Evolutionary conservation across 345 rosid genomes (phyloP).

Genomic region (Kernera saxatilis): DNA sequence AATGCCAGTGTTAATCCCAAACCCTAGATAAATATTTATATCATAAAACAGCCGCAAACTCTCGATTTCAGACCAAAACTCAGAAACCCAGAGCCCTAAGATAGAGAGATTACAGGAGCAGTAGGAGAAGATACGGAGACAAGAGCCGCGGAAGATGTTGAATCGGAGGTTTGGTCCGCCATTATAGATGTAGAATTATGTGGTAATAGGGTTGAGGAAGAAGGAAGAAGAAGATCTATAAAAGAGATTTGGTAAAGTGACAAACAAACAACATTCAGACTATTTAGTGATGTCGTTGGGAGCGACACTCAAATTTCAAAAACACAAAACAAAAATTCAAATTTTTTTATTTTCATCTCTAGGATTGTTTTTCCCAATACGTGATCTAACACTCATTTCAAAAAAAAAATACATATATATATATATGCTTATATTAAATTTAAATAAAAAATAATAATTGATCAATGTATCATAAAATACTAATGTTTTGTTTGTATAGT

Average conservation of each 20-base stretch:
- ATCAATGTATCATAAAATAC: too few species aligned
- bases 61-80: neutral
- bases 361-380: neutral
- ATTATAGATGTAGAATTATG: constrained; percentile 20
- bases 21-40: neutral
- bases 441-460: too few species aligned
- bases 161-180: constrained; percentile 55
- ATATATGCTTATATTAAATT: too few species aligned
- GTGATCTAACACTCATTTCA: too few species aligned
- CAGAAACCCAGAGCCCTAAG: neutral
- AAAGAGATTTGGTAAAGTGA: constrained; percentile 29
- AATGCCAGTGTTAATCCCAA: neutral
- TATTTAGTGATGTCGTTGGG: constrained; percentile 20
- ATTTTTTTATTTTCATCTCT: neutral
- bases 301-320: constrained; percentile 17
- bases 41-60: neutral
- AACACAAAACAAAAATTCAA: neutral
- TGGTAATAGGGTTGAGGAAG: neutral
- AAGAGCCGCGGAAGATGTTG: constrained; percentile 36
- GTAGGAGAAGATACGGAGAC: constrained; percentile 42
- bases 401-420: too few species aligned
- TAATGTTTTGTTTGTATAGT: too few species aligned
- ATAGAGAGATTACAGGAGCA: constrained; percentile 31
- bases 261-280: constrained; percentile 16
- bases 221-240: constrained; percentile 1